Evolutionary conservation across 768 basidiomycete genomes (phyloP), one percentile per base, ranked within the genome.

Genomic region (Filobasidium floriforme): DNA sequence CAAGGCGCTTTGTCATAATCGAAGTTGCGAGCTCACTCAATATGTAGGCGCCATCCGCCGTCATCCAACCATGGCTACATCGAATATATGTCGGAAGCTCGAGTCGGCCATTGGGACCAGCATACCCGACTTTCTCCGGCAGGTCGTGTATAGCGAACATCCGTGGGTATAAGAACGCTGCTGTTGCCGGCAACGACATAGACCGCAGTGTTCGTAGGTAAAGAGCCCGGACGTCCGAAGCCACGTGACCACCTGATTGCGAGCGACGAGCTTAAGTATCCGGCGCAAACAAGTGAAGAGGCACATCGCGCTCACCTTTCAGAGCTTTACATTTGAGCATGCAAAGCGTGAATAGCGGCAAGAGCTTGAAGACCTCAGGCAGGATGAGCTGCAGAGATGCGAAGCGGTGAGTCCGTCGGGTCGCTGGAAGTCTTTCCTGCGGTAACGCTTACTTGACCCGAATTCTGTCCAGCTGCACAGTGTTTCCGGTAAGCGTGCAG

Each of bases 181-280:
- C 85, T 11, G 88, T 83, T 43, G 81, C 80, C 19, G 88, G 85
- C 11, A 89, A 85, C 61, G 85, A 81, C 81, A 87, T 85, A 0
- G 86, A 84, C 68, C 85, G 83, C 59, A 96, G 82, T 70, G 85
- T 84, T 69, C 92, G 89, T 60, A 87, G 86, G 73, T 88, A 84
- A 73, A 87, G 89, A 70, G 92, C 90, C 61, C 96, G 88, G 12
- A 93, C 91, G 72, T 98, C 96, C n/a, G 92, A 88, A 7, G 89
- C 87, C 59, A 99, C 92, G 71, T 85, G 87, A 18, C 89, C 86
- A 55, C 86, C 92, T 93, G 73, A 26, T 44, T 32, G 12, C 5
- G 46, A 49, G n/a, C n/a, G n/a, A 18, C 3, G 46, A 40, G 61
- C 54, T 41, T n/a, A 7, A 55, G 40, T 4, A 11, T 32, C 19